Evolutionary conservation across 345 rosid species (phyloP).

Genomic region (Pugionium cornutum): DNA sequence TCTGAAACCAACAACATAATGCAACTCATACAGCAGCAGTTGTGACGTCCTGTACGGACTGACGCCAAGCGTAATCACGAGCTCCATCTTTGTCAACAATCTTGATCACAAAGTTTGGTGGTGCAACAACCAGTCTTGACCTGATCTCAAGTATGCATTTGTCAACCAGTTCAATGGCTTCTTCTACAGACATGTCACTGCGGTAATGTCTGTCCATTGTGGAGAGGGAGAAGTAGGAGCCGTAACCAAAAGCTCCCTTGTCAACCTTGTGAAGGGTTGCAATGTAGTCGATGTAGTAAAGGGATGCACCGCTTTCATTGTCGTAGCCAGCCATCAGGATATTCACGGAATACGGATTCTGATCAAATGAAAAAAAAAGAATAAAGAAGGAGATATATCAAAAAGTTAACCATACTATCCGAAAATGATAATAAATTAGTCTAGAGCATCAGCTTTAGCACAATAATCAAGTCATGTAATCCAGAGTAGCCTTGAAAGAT

Average conservation of each 20-base stretch:
- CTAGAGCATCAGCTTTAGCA: too few relatives aligned
- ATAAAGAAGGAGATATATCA: too few relatives aligned
- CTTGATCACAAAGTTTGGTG: slow-evolving; percentile 94
- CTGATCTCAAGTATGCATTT: slow-evolving; percentile 92
- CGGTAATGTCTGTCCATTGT: slow-evolving; percentile 94
- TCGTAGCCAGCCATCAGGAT: too few relatives aligned
- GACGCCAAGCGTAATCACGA: slow-evolving; percentile 81
- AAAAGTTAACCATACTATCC: too few relatives aligned
- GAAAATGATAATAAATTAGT: too few relatives aligned
- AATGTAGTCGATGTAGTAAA: slow-evolving; percentile 56
- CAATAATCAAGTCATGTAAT: too few relatives aligned
- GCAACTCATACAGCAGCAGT: slow-evolving; percentile 42
- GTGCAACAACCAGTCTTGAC: slow-evolving; percentile 87
- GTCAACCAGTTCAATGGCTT: slow-evolving; percentile 77
- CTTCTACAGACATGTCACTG: slow-evolving; percentile 83
- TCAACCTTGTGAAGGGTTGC: slow-evolving; percentile 87
- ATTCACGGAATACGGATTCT: too few relatives aligned
- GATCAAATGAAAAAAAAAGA: too few relatives aligned
- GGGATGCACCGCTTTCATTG: too few relatives aligned
- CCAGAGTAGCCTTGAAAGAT: too few relatives aligned
- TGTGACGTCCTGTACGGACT: slow-evolving; percentile 61
- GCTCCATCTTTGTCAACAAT: slow-evolving; percentile 97
- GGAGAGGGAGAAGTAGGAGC: slow-evolving; percentile 82
- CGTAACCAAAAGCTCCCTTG: slow-evolving; percentile 60
- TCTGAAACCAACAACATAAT: slow-evolving; percentile 10